These are phyloP conservation scores for Marchantia paleacea DNA, from an alignment of 225 moss, liverwort and hornwort genomes.

Conservation along the genomic window DNA sequence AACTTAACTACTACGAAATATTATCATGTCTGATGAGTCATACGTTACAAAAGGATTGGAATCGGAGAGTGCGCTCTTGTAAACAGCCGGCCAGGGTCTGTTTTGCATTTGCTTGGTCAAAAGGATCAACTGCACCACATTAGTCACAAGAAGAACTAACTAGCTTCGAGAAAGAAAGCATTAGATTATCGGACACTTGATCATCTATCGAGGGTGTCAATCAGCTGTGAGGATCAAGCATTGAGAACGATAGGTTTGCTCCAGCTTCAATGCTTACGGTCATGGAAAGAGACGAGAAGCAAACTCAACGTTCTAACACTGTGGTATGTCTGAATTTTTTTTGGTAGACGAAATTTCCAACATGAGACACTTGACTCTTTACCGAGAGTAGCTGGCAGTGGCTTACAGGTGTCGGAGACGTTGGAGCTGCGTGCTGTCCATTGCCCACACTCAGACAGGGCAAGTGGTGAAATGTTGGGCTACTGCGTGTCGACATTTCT, in stretches of 20 bases:
- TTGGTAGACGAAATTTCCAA: background rate
- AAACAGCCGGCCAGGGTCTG: slow-evolving; percentile 30
- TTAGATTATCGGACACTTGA: background rate
- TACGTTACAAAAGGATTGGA: slow-evolving; percentile 31
- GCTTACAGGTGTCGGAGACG: slow-evolving; percentile 30
- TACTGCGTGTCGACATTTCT: background rate
- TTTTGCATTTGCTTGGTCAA: slow-evolving; percentile 16
- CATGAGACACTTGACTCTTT: background rate
- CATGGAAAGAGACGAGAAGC: background rate
- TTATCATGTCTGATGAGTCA: background rate
- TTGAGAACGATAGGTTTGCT: background rate
- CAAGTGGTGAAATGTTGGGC: slow-evolving; percentile 20
- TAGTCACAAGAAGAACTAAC: no score
- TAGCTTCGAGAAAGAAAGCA: background rate
- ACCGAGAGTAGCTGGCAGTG: background rate
- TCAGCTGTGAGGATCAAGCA: background rate
- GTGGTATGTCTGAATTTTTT: background rate
- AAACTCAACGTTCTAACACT: background rate
- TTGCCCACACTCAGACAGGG: slow-evolving; percentile 25
- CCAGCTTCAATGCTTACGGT: background rate
- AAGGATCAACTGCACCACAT: slow-evolving; percentile 15
- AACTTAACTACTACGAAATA: no score
- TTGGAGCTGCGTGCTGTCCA: slow-evolving; percentile 17
- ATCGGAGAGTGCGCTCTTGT: slow-evolving; percentile 31
- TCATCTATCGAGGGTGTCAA: background rate